These are phyloP conservation scores for Pelargonium cotyledonis DNA, from an alignment of 441 rosid species.

Conservation along the genomic window DNA sequence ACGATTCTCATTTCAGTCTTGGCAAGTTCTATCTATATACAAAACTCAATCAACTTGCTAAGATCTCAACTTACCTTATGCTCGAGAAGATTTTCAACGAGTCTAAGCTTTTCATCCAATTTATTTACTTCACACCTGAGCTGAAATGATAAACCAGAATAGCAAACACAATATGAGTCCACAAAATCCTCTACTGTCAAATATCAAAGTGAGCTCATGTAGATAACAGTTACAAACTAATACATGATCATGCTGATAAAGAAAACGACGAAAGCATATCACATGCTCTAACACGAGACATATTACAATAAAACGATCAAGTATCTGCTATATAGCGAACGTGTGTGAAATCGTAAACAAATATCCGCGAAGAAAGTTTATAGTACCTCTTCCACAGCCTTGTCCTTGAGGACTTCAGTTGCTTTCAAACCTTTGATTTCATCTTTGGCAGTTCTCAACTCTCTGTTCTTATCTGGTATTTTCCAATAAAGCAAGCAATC, in stretches of 20 bases:
- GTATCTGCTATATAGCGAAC: too few species aligned
- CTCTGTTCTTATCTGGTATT: conserved; percentile 55
- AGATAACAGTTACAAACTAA: background rate
- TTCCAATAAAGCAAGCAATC: background rate
- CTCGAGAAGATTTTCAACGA: conserved; percentile 44
- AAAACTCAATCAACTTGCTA: background rate
- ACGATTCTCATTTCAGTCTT: background rate
- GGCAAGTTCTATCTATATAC: too few species aligned
- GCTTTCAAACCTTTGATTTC: conserved; percentile 64
- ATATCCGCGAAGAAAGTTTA: too few species aligned
- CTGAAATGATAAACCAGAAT: conserved; percentile 33
- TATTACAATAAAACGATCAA: too few species aligned
- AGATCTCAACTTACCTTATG: conserved; percentile 45
- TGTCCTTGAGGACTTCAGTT: conserved; percentile 55
- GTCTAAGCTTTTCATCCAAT: conserved; percentile 46
- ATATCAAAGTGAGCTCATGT: background rate
- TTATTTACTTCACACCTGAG: conserved; percentile 42
- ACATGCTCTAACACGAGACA: too few species aligned
- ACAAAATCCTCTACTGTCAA: background rate
- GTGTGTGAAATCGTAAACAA: too few species aligned
- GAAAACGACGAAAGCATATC: too few species aligned
- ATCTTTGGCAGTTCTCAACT: conserved; percentile 44
- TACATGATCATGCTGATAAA: too few species aligned
- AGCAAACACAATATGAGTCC: background rate
- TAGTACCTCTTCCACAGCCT: conserved; percentile 60